These are phyloP conservation scores for Aspergillus cristatus DNA, from an alignment of 495 filamentous ascomycete genomes.

Conservation along the genomic window DNA sequence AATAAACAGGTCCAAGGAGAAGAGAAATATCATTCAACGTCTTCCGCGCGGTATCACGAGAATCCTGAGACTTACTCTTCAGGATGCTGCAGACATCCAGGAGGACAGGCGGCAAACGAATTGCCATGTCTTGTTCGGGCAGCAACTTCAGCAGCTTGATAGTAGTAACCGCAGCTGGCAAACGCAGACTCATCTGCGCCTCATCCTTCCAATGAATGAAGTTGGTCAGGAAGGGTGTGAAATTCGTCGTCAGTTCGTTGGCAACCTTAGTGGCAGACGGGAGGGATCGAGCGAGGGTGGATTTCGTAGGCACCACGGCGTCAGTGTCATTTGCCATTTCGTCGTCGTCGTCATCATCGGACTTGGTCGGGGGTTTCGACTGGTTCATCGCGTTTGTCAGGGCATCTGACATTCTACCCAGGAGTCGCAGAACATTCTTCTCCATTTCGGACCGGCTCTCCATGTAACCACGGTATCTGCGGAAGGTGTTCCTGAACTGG, in stretches of 20 bases:
- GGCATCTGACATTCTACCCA: conserved; percentile 72
- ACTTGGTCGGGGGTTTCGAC: conserved; percentile 21
- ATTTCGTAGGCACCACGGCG: conserved; percentile 19
- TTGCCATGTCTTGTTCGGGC: conserved; percentile 57
- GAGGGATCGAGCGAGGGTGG: conserved; percentile 52
- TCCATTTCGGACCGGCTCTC: conserved; percentile 72
- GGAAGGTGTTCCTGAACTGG: conserved; percentile 77
- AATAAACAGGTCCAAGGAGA: conserved; percentile 68
- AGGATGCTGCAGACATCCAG: conserved; percentile 90
- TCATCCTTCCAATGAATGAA: conserved; percentile 94
- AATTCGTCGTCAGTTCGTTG: conserved; percentile 60
- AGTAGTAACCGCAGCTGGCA: conserved; percentile 76
- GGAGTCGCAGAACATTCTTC: conserved; percentile 73
- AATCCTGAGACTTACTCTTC: conserved; percentile 77
- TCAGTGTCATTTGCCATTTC: conserved; percentile 21
- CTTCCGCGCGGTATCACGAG: conserved; percentile 80
- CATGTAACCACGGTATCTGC: conserved; percentile 70
- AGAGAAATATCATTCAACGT: conserved; percentile 75
- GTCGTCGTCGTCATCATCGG: conserved; percentile 26
- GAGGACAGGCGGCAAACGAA: conserved; percentile 69
- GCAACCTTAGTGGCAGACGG: conserved; percentile 62
- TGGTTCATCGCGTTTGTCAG: conserved; percentile 46
- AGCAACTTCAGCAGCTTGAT: conserved; percentile 79
- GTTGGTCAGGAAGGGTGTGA: conserved; percentile 63
- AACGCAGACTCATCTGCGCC: conserved; percentile 79